Base-by-base conservation (phyloP, 176 grass and related monocot genomes). In the Aegilops bicornis region DNA sequence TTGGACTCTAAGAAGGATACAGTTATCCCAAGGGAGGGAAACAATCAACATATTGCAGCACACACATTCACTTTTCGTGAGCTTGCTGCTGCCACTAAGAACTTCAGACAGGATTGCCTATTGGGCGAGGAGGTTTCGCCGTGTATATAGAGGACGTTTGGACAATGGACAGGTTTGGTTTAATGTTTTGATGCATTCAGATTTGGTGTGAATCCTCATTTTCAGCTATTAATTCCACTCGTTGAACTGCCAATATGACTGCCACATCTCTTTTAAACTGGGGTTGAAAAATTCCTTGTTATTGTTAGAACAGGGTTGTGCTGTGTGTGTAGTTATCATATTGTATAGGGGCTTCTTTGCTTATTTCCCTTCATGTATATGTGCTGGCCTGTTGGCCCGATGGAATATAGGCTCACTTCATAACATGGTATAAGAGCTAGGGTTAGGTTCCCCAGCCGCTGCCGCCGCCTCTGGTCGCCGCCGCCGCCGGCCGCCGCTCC, bases 41-140 rank as follows among this genome's bases (percentile, higher is more conserved):
- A 82, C 67, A 89, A 71, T 71, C 87, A 91, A 24, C 88, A 92
- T 87, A 97, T 97, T 85, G 92, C 95, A 30, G 92, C 95, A 74
- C 95, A 97, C 54, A 97, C 86, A 80, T 97, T 97, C 84, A 84
- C 95, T 80, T 97, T 97, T 74, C 86, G 90, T 85, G 95, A 97
- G 69, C 92, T 97, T 89, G 92, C 92, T 64, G 84, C 81, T 89
- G 92, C 90, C 25, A 97, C 95, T 47, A 92, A 92, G 81, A 94
- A 91, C 81, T 97, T 97, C 81, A 88, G 82, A 69, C 88, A 89
- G 77, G 95, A 97, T 90, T 92, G 95, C 69, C 87, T 97, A 65
- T 88, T 97, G 86, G 95, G 95, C 31, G 95, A 97, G 82, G 95
- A 92, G 61, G 95, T 92, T 85, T 97, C 94, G 95, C 24, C 92